These are phyloP conservation scores for Epichloe hybrida DNA, from an alignment of 2,329 filamentous ascomycete species.

Conservation along the genomic window DNA sequence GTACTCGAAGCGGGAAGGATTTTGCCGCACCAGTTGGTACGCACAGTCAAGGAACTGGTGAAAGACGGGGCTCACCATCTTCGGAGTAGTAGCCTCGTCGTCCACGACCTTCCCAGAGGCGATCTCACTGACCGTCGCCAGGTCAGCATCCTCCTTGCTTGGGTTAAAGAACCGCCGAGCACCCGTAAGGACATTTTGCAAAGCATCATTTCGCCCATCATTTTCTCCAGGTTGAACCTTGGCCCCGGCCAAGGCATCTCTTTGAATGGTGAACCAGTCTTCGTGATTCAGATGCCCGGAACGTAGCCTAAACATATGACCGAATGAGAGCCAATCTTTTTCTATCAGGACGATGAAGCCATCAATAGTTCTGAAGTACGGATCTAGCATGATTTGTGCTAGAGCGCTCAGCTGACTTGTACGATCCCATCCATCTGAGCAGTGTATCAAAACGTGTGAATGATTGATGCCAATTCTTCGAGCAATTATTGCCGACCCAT, in stretches of 20 bases:
- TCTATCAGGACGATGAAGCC: constrained; percentile 91
- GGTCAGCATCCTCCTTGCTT: constrained; percentile 45
- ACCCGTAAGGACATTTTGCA: constrained; percentile 78
- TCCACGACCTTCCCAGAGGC: constrained; percentile 28
- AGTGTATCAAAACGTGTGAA: constrained; percentile 92
- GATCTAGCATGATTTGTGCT: constrained; percentile 86
- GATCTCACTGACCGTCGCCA: constrained; percentile 34
- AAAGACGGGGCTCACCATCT: constrained; percentile 90
- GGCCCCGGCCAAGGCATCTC: constrained; percentile 57
- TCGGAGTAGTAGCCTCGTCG: constrained; percentile 61
- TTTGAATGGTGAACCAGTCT: constrained; percentile 86
- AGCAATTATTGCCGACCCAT: constrained; percentile 74
- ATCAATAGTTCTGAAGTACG: constrained; percentile 85
- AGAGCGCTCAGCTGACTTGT: constrained; percentile 89
- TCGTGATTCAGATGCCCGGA: constrained; percentile 78
- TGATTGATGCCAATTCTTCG: constrained; percentile 82
- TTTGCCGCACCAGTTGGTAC: constrained; percentile 76
- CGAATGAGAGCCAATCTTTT: constrained; percentile 96
- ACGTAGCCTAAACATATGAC: constrained; percentile 93
- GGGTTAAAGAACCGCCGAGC: constrained; percentile 84
- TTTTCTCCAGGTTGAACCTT: constrained; percentile 48
- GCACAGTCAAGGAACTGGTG: constrained; percentile 94
- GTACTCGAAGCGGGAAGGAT: constrained; percentile 85
- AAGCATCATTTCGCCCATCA: constrained; percentile 53
- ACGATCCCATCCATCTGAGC: constrained; percentile 96